A percentile compares a stretch with the other conserved stretches of the same genome.
Evolutionary conservation across 2,329 filamentous ascomycete species (phyloP).

Genomic region (Diplodia seriata): DNA sequence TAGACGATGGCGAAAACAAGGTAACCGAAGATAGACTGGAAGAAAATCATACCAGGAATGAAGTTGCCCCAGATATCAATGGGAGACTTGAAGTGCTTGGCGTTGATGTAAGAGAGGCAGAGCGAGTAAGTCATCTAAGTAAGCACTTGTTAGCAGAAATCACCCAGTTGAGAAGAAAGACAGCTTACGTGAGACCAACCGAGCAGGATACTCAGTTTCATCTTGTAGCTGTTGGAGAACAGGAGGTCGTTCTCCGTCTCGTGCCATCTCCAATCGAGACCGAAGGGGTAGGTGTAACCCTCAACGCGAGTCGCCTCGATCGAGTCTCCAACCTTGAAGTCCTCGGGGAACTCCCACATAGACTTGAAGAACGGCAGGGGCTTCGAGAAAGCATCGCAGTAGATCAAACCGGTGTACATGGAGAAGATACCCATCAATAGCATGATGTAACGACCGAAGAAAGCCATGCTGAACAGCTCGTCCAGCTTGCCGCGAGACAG

Average conservation of each 20-base stretch:
- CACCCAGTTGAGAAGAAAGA: not conserved
- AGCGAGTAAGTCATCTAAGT: slow-evolving; percentile 95
- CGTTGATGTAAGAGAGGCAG: slow-evolving; percentile 90
- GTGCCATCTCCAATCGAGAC: slow-evolving; percentile 96
- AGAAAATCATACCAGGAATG: slow-evolving; percentile 97
- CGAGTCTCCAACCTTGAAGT: slow-evolving; percentile 69
- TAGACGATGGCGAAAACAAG: slow-evolving; percentile 92
- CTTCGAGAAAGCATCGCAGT: slow-evolving; percentile 97
- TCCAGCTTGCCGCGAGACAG: slow-evolving; percentile 86
- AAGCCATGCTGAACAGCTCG: slow-evolving; percentile 97
- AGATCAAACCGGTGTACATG: slow-evolving; percentile 94
- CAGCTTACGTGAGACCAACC: slow-evolving; percentile 82
- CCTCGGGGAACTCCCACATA: slow-evolving; percentile 83
- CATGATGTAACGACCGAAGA: slow-evolving; percentile 98
- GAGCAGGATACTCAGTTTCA: slow-evolving; percentile 98
- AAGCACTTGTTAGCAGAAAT: slow-evolving; percentile 25
- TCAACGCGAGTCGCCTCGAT: slow-evolving; percentile 70
- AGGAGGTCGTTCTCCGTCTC: slow-evolving; percentile 92
- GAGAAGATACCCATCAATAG: slow-evolving; percentile 98
- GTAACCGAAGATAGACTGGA: slow-evolving; percentile 98
- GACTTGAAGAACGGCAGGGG: slow-evolving; percentile 87
- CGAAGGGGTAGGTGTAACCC: slow-evolving; percentile 90
- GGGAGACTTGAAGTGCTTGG: slow-evolving; percentile 89
- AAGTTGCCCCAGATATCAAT: slow-evolving; percentile 99
- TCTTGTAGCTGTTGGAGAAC: slow-evolving; percentile 99